Conservation (phyloP, 345 rosid species). For the Syzygium aqueum region DNA sequence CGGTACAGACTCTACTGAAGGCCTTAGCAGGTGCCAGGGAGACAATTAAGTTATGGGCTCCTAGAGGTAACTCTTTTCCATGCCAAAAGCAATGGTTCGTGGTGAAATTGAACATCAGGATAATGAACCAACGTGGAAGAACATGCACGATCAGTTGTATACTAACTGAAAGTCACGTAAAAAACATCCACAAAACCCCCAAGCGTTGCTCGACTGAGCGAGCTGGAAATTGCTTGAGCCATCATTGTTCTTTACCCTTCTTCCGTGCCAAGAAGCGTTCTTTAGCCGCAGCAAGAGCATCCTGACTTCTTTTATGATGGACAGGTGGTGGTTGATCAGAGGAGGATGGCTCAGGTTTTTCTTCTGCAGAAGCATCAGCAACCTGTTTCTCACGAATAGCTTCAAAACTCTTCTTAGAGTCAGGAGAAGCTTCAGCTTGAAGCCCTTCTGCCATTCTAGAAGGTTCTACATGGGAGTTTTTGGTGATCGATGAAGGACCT, state of each 20-base stretch:
- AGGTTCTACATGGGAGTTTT: slow-evolving; percentile 9
- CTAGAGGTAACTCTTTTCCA: not conserved
- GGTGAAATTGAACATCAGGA: not conserved
- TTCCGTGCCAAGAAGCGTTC: slow-evolving; percentile 75
- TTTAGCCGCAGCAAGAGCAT: slow-evolving; percentile 67
- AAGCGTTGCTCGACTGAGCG: not conserved
- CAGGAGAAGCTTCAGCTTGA: slow-evolving; percentile 16
- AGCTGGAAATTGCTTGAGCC: not conserved
- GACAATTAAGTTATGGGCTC: not conserved
- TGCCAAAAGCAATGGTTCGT: not conserved
- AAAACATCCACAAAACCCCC: not conserved
- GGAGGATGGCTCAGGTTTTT: slow-evolving; percentile 18
- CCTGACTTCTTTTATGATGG: slow-evolving; percentile 60
- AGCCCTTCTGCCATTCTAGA: slow-evolving; percentile 10
- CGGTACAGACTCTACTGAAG: not conserved
- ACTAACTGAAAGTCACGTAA: not conserved
- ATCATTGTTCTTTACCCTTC: slow-evolving; percentile 44
- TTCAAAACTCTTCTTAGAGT: slow-evolving; percentile 11
- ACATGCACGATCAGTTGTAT: not conserved
- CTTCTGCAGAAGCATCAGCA: slow-evolving; percentile 11
- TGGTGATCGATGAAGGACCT: slow-evolving; percentile 6
- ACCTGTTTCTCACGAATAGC: slow-evolving; percentile 17
- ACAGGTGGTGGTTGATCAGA: slow-evolving; percentile 26
- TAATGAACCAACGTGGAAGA: not conserved
- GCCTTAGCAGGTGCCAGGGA: not conserved